Conservation (phyloP, 2,329 filamentous ascomycete species). For the Rosellinia necatrix region DNA sequence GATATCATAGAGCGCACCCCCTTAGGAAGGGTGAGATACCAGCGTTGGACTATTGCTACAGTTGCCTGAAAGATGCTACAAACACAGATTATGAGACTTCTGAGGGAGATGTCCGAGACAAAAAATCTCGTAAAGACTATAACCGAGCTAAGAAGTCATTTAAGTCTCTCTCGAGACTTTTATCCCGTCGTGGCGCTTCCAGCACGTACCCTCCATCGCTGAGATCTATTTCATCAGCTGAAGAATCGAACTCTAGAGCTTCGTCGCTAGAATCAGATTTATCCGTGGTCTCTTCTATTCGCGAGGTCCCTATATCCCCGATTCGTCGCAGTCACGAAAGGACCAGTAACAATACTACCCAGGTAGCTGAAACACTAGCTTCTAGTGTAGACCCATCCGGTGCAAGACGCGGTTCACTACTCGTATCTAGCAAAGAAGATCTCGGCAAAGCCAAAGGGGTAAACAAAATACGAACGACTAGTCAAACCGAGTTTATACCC, state of each 20-base stretch:
- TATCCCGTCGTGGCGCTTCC: slow-evolving; percentile 10
- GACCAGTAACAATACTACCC: background rate
- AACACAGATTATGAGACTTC: slow-evolving; percentile 8
- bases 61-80: slow-evolving; percentile 28
- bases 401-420: background rate
- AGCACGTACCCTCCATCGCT: background rate
- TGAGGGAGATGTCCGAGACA: background rate
- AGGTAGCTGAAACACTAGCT: background rate
- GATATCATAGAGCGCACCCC: slow-evolving; percentile 33
- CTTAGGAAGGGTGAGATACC: slow-evolving; percentile 36
- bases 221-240: slow-evolving; percentile 20
- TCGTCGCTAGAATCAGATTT: slow-evolving; percentile 14
- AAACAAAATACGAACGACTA: slow-evolving; percentile 2
- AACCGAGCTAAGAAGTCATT: slow-evolving; percentile 19
- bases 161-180: slow-evolving; percentile 20
- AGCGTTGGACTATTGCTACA: slow-evolving; percentile 31
- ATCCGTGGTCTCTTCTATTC: background rate
- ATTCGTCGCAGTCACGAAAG: background rate
- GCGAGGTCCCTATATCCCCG: background rate
- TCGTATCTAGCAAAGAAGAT: background rate
- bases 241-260: slow-evolving; percentile 24
- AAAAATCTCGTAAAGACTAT: slow-evolving; percentile 10
- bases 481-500: slow-evolving; percentile 1
- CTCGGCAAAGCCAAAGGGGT: background rate
- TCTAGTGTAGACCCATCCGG: background rate